Evolutionary conservation across 1,284 basidiomycete genomes (phyloP).

Genomic region (Tausonia pullulans): DNA sequence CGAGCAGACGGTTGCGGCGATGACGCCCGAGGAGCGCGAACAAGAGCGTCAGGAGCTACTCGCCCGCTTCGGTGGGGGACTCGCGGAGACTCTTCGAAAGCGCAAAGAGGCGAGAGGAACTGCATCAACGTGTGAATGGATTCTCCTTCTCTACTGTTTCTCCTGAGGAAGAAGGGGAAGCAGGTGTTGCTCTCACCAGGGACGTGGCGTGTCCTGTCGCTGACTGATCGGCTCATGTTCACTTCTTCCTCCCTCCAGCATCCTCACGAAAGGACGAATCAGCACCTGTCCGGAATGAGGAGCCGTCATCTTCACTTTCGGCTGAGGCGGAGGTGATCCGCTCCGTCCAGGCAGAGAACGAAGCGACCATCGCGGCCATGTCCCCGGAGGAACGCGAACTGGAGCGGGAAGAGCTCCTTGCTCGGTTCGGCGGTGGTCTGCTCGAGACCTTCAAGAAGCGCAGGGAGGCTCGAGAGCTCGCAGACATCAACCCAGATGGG

Average conservation of each 20-base stretch:
- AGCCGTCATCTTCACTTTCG: background rate
- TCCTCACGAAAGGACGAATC: background rate
- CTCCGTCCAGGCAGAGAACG: constrained; percentile 43
- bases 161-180: background rate
- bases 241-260: background rate
- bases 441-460: background rate
- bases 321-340: constrained; percentile 5
- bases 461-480: background rate
- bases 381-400: constrained; percentile 44
- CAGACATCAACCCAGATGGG: background rate
- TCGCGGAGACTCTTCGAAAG: constrained; percentile 1
- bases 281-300: too few species aligned
- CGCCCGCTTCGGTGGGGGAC: constrained; percentile 13
- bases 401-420: constrained; percentile 11
- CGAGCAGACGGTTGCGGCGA: constrained; percentile 42
- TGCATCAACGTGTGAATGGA: too few species aligned
- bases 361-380: constrained; percentile 46
- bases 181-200: too few species aligned
- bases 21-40: constrained; percentile 49
- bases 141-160: too few species aligned
- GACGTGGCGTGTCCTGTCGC: background rate
- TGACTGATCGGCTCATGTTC: too few species aligned
- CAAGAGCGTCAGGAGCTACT: constrained; percentile 10
- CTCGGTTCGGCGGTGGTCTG: constrained; percentile 12
- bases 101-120: background rate